These are phyloP conservation scores for Corymbia calophylla DNA, from an alignment of 441 rosid genomes.

Conservation along the genomic window DNA sequence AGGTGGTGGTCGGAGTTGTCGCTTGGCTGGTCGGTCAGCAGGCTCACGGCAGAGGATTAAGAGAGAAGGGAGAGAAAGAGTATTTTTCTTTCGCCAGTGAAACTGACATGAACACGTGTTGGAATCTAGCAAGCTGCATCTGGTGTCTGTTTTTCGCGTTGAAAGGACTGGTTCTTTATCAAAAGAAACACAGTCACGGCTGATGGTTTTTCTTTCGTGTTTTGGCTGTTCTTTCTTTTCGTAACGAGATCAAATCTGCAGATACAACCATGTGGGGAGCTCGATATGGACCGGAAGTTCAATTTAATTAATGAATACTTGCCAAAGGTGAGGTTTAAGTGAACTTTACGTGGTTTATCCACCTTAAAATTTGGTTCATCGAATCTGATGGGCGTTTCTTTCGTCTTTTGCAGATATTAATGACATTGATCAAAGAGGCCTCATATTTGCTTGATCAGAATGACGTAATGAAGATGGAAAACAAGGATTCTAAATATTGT, in stretches of 20 bases:
- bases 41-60: background rate
- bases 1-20: background rate
- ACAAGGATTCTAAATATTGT: background rate
- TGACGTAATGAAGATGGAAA: background rate
- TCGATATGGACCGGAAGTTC: conserved; percentile 36
- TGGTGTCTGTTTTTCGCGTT: background rate
- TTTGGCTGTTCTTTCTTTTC: background rate
- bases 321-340: conserved; percentile 35
- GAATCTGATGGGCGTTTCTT: background rate
- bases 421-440: conserved; percentile 44
- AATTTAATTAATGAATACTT: conserved; percentile 31
- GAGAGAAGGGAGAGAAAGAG: background rate
- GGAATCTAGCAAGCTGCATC: background rate
- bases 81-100: background rate
- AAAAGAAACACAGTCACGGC: background rate
- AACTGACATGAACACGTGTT: background rate
- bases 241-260: background rate
- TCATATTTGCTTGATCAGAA: conserved; percentile 18
- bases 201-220: background rate
- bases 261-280: conserved; percentile 62
- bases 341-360: background rate
- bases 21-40: background rate
- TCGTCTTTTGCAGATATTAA: conserved; percentile 34
- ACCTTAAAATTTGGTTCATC: background rate
- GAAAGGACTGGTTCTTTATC: background rate